Base-by-base conservation (phyloP, 192 early-diverging fungal genomes). In the Gryganskiella cystojenkinii region DNA sequence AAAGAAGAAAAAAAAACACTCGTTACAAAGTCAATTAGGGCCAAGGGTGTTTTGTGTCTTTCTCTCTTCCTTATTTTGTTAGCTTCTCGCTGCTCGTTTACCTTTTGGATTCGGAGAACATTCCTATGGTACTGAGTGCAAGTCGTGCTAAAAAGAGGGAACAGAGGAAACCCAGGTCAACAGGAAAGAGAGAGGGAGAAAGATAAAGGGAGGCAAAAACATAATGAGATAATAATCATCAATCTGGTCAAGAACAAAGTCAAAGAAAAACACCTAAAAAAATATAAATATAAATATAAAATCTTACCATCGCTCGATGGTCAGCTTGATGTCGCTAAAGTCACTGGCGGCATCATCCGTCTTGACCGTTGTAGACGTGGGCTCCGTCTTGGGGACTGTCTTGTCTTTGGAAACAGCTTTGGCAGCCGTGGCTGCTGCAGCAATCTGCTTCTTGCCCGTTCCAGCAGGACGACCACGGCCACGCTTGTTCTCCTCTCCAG, bases 71-170 rank as follows among this genome's bases (percentile, higher is more conserved):
- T 20, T 9, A 9, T 49, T 34, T 25, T n/a, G 13, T 17, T 11
- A 13, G 31, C 24, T 11, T 30, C 19, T 61, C 19, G 31, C 53
- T 55, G 53, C 24, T n/a, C 13, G 13, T 15, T 33, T 63, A 71
- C 69, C 53, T 56, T 45, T 13, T 49, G 49, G 61, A 71, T 71
- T 56, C 60, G 33, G 33, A 30, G 20, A 25, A 63, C 54, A 43
- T 71, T 71, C 53, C 24, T 50, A 11, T 56, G 60, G 45, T 71
- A 71, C 22, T 71, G 69, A 13, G 69, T 71, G 53, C 69, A 71
- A 17, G 69, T 71, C 4, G 42, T 49, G 60, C 69, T 71, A 9
- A n/a, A n/a, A n/a, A n/a, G n/a, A n/a, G n/a, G n/a, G n/a, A n/a
- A n/a, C n/a, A n/a, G n/a, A 52, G 5, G 20, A 34, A 25, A 52